Conservation (phyloP, 345 rosid genomes). For the Eutrema yunnanense region DNA sequence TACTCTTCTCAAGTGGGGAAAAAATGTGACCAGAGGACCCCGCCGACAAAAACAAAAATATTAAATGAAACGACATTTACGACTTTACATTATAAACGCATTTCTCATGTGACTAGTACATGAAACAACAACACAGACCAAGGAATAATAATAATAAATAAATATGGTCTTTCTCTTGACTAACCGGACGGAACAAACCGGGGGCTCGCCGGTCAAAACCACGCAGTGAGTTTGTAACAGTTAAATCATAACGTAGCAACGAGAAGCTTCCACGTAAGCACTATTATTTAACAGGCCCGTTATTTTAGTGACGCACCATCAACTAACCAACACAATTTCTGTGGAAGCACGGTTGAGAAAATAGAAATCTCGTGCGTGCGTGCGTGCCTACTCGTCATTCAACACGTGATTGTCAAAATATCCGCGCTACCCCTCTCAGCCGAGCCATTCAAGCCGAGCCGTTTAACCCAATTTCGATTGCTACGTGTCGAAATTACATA, state of each 20-base stretch:
- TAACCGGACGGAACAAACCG: neutral
- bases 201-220: neutral
- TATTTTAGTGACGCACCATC: neutral
- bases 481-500: neutral
- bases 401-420: neutral
- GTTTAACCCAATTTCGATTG: neutral
- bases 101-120: neutral
- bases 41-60: no score
- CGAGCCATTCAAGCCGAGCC: neutral
- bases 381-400: conserved; percentile 6
- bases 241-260: neutral
- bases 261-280: conserved; percentile 9
- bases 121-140: neutral
- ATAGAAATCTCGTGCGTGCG: neutral
- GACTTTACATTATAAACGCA: neutral
- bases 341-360: neutral
- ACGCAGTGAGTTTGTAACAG: no score
- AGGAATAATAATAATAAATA: neutral
- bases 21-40: neutral
- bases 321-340: neutral
- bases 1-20: neutral
- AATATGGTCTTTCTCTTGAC: neutral
- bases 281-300: neutral
- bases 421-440: neutral
- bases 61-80: neutral